These are phyloP conservation scores for Solanum arcanum DNA, from an alignment of 257 asterid genomes.

Conservation along the genomic window DNA sequence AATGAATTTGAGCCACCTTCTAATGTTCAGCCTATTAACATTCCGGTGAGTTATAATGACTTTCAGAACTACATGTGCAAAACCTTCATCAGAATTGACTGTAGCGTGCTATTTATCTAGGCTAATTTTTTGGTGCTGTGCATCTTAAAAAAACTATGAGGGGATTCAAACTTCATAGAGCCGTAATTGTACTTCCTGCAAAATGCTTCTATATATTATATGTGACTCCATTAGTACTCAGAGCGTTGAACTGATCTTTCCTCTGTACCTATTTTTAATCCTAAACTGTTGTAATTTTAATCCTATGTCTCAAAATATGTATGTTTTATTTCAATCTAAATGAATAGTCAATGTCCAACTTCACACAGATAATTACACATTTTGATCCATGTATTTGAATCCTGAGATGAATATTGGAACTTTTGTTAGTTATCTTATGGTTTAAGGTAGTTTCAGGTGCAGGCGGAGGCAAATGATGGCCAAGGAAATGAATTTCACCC, in stretches of 20 bases:
- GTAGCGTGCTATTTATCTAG: not conserved
- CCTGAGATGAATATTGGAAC: not conserved
- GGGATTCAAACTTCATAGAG: not conserved
- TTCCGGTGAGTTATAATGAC: constrained; percentile 2
- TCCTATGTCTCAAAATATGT: not conserved
- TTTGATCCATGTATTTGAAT: not conserved
- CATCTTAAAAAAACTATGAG: not conserved
- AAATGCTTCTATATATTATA: not conserved
- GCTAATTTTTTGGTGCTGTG: not conserved
- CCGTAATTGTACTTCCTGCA: not conserved
- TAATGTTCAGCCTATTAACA: not conserved
- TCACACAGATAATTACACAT: not conserved
- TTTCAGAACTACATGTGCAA: not conserved
- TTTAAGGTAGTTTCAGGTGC: not conserved
- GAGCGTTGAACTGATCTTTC: not conserved
- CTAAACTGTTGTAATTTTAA: not conserved
- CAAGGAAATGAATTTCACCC: not conserved
- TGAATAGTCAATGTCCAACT: not conserved
- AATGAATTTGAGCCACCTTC: not conserved
- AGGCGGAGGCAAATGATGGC: not conserved
- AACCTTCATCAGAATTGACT: not conserved
- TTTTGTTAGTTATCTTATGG: not conserved
- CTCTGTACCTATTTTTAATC: not conserved
- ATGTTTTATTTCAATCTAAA: not conserved
- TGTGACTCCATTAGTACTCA: not conserved